Conservation (phyloP, 495 filamentous ascomycete genomes). For the Lasiosphaeria miniovina region DNA sequence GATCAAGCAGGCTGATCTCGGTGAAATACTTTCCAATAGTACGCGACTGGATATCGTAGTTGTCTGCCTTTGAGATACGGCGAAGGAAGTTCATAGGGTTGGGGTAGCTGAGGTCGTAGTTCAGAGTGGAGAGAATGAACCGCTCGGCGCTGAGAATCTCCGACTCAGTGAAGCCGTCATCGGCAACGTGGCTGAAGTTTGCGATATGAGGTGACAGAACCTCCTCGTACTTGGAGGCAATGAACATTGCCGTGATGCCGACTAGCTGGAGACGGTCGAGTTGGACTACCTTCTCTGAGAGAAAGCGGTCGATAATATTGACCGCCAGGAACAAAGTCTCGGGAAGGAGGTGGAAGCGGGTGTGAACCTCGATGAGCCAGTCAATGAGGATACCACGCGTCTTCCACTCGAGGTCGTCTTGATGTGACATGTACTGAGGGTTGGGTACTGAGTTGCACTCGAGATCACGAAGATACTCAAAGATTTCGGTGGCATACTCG, state of each 20-base stretch:
- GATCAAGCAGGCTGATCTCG: constrained; percentile 93
- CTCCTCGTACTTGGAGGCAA: constrained; percentile 98
- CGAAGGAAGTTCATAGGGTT: constrained; percentile 99
- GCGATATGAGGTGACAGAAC: constrained; percentile 93
- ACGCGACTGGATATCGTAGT: constrained; percentile 95
- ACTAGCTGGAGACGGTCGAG: constrained; percentile 94
- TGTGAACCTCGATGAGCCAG: constrained; percentile 98
- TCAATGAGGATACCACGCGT: constrained; percentile 96
- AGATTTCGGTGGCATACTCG: constrained; percentile 95
- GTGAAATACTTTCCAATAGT: constrained; percentile 98
- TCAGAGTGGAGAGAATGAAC: constrained; percentile 81
- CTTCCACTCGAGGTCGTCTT: constrained; percentile 95
- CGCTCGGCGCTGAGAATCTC: constrained; percentile 97
- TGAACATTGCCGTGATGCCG: constrained; percentile 98
- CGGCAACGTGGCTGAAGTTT: constrained; percentile 95
- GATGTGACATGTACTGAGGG: constrained; percentile 88
- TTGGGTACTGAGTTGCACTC: constrained; percentile 84
- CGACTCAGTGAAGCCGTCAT: constrained; percentile 92
- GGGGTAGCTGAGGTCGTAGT: constrained; percentile 97
- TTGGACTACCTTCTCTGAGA: constrained; percentile 88
- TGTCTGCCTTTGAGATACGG: constrained; percentile 96
- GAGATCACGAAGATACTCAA: constrained; percentile 88
- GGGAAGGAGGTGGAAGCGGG: constrained; percentile 92
- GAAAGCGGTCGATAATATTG: constrained; percentile 97
- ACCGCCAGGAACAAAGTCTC: constrained; percentile 95